These are phyloP conservation scores for Coniochaeta ligniaria DNA, from an alignment of 2,329 filamentous ascomycete genomes.

Conservation along the genomic window DNA sequence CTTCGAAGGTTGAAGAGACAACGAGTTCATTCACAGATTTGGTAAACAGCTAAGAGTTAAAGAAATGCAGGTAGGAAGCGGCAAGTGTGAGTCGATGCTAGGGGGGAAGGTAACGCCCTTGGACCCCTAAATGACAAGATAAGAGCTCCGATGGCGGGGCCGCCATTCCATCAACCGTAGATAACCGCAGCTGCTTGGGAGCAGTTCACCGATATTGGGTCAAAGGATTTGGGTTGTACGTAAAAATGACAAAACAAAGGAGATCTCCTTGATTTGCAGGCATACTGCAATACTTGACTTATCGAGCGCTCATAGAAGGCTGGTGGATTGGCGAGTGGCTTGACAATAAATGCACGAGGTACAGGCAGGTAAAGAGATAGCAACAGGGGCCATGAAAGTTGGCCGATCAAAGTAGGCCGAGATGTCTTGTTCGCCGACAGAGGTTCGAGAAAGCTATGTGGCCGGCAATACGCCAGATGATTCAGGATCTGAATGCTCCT, in stretches of 20 bases:
- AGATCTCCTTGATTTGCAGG: too few relatives aligned
- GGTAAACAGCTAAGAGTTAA: not conserved
- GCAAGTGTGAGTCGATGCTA: not conserved
- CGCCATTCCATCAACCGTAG: not conserved
- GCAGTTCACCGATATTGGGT: not conserved
- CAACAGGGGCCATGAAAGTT: too few relatives aligned
- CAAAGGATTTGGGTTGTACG: not conserved
- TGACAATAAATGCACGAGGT: too few relatives aligned
- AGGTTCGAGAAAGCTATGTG: too few relatives aligned
- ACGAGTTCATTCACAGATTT: not conserved
- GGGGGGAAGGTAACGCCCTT: not conserved
- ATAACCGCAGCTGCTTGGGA: not conserved
- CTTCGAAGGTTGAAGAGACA: not conserved
- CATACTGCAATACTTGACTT: too few relatives aligned
- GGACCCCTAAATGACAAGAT: not conserved
- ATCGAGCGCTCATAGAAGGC: too few relatives aligned
- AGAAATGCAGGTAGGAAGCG: not conserved
- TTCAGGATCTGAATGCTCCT: not conserved
- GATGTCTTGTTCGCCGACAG: too few relatives aligned
- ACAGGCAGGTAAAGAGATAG: too few relatives aligned
- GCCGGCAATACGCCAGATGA: too few relatives aligned
- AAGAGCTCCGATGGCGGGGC: conserved; percentile 2
- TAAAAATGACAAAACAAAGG: not conserved
- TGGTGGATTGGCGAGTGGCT: too few relatives aligned
- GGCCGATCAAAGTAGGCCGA: too few relatives aligned